These are phyloP conservation scores for Lactarius evosmus DNA, from an alignment of 768 basidiomycete genomes.

Conservation along the genomic window DNA sequence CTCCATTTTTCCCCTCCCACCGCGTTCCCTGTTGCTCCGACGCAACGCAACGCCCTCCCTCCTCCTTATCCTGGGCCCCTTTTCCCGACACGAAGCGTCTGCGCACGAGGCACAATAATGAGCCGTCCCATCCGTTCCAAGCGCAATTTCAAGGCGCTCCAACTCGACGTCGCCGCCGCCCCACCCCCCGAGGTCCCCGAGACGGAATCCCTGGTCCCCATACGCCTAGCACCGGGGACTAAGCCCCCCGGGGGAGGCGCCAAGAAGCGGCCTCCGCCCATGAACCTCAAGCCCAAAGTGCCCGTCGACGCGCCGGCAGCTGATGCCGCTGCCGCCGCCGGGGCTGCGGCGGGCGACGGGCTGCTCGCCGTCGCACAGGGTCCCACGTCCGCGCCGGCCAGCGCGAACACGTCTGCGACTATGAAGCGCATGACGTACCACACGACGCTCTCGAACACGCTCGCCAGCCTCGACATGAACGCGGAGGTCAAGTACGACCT, in stretches of 20 bases:
- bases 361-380: slow-evolving; percentile 47
- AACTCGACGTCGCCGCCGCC: slow-evolving; percentile 57
- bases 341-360: slow-evolving; percentile 41
- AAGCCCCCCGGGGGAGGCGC: slow-evolving; percentile 40
- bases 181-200: slow-evolving; percentile 41
- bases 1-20: neutral
- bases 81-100: neutral
- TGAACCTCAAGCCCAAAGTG: slow-evolving; percentile 74
- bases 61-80: neutral
- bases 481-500: slow-evolving; percentile 83
- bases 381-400: slow-evolving; percentile 51
- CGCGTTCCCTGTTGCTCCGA: neutral
- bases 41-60: neutral
- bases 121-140: slow-evolving; percentile 78
- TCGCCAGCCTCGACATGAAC: slow-evolving; percentile 84
- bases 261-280: slow-evolving; percentile 80
- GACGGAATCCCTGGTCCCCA: slow-evolving; percentile 37
- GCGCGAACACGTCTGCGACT: slow-evolving; percentile 46
- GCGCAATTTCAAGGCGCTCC: slow-evolving; percentile 85
- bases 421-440: slow-evolving; percentile 71
- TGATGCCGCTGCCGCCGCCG: too few relatives aligned
- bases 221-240: slow-evolving; percentile 35
- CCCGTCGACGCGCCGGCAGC: slow-evolving; percentile 35
- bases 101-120: slow-evolving; percentile 37
- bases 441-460: slow-evolving; percentile 72